Evolutionary conservation across 306 rosid species (phyloP).

Genomic region (Abrus precatorius): DNA sequence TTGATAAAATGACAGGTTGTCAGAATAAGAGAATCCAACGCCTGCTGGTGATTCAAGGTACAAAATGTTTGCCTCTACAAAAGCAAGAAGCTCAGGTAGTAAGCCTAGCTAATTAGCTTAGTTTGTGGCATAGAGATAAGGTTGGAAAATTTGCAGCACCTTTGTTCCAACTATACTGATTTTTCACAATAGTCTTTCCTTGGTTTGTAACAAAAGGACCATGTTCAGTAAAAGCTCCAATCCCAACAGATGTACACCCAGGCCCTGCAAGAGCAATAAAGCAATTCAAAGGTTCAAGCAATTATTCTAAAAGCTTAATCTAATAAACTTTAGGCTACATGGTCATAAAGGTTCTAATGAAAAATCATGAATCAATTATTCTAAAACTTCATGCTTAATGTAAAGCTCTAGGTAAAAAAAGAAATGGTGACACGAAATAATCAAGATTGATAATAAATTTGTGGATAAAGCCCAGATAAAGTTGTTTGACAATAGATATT

Average conservation of each 20-base stretch:
- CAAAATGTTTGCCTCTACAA: conserved; percentile 57
- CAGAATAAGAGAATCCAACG: conserved; percentile 61
- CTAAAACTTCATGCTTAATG: no score
- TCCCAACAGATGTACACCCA: conserved; percentile 53
- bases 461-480: neutral
- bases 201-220: conserved; percentile 49
- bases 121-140: neutral
- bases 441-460: neutral
- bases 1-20: conserved; percentile 45
- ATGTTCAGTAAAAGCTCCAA: conserved; percentile 54
- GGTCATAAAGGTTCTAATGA: neutral
- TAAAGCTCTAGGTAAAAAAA: no score
- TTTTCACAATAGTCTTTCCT: conserved; percentile 27
- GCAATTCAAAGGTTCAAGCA: neutral
- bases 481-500: neutral
- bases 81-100: neutral
- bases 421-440: no score
- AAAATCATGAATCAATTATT: no score
- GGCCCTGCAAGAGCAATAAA: conserved; percentile 39
- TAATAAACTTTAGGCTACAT: neutral
- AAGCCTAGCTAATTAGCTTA: neutral
- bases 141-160: conserved; percentile 30
- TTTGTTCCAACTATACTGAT: conserved; percentile 57
- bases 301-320: neutral
- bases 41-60: conserved; percentile 64